A percentile compares a stretch with the other conserved stretches of the same genome.
Evolutionary conservation across 2,329 filamentous ascomycete genomes (phyloP).

Genomic region (Lachnellula cervina): DNA sequence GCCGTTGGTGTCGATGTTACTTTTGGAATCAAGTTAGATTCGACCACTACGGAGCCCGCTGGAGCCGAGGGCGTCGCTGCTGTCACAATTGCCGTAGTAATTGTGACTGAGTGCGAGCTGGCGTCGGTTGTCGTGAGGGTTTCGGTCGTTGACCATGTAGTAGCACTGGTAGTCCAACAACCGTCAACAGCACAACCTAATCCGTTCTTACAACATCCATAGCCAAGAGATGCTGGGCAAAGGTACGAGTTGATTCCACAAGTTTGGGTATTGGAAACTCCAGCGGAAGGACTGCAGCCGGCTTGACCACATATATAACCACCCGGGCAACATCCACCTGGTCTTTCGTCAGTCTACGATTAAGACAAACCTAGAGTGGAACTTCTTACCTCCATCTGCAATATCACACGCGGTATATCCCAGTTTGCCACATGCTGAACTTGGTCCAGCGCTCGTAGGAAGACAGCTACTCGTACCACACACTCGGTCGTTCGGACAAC

Average conservation of each 20-base stretch:
- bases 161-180: slow-evolving; percentile 46
- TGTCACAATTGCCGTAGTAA: slow-evolving; percentile 36
- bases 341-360: slow-evolving; percentile 1
- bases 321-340: slow-evolving; percentile 35
- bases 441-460: slow-evolving; percentile 23
- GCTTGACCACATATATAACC: slow-evolving; percentile 43
- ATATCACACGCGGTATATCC: slow-evolving; percentile 26
- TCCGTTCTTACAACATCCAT: slow-evolving; percentile 48
- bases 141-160: slow-evolving; percentile 41
- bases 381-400: slow-evolving; percentile 25
- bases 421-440: slow-evolving; percentile 21
- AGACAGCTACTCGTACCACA: slow-evolving; percentile 44
- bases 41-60: slow-evolving; percentile 9
- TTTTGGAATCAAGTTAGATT: slow-evolving; percentile 16
- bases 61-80: slow-evolving; percentile 34
- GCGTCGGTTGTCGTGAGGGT: slow-evolving; percentile 43
- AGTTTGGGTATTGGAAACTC: slow-evolving; percentile 35
- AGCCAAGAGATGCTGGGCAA: slow-evolving; percentile 47
- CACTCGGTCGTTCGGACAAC: slow-evolving; percentile 40
- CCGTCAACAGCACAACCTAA: slow-evolving; percentile 43
- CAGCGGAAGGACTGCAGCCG: slow-evolving; percentile 42
- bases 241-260: slow-evolving; percentile 44
- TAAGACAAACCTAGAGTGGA: slow-evolving; percentile 10
- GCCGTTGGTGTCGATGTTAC: slow-evolving; percentile 14
- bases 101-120: slow-evolving; percentile 36